Percentiles rank a stretch among this genome's conserved stretches.
phyloP scores from a whole-genome alignment of 2,329 filamentous ascomycete genomes.

The Aspergillus sp. region DNA sequence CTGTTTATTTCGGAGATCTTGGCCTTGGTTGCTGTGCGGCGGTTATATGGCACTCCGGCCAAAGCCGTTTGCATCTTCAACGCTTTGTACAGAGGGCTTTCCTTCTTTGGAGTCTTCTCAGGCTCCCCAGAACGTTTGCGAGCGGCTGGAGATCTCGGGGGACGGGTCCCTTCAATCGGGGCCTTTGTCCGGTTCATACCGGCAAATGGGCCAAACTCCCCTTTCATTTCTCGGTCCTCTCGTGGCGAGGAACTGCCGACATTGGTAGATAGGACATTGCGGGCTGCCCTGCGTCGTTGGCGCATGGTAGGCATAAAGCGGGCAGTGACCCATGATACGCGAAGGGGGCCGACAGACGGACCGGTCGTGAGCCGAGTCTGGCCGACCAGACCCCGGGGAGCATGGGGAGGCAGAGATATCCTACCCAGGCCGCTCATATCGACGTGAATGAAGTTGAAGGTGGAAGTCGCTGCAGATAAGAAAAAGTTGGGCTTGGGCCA shows the following conservation, averaged over 20 bases:
- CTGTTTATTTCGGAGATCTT: constrained; percentile 57
- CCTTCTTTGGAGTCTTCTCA: constrained; percentile 33
- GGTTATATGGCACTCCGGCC: constrained; percentile 65
- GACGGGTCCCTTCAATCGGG: constrained; percentile 34
- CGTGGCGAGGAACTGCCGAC: constrained; percentile 20
- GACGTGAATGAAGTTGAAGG: constrained; percentile 1
- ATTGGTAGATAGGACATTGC: constrained; percentile 30
- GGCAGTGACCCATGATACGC: constrained; percentile 19
- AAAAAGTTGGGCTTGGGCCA: constrained; percentile 5
- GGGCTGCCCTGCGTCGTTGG: constrained; percentile 25
- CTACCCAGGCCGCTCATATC: constrained; percentile 15
- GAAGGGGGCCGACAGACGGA: constrained; percentile 6
- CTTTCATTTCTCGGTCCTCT: constrained; percentile 31
- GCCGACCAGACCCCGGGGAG: constrained; percentile 26
- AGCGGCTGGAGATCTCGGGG: constrained; percentile 30
- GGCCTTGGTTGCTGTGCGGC: constrained; percentile 53
- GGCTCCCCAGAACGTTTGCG: constrained; percentile 32
- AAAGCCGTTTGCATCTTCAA: constrained; percentile 88
- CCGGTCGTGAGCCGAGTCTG: constrained; percentile 16
- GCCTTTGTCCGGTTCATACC: constrained; percentile 50
- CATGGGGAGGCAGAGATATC: constrained; percentile 19
- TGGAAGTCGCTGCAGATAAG: too few relatives aligned
- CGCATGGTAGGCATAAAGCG: constrained; percentile 24
- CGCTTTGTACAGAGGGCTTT: constrained; percentile 58
- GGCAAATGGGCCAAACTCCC: constrained; percentile 46